Evolutionary conservation across 768 basidiomycete species (phyloP), one percentile per base, ranked within the genome.

Genomic region (Leccinellum luteum): DNA sequence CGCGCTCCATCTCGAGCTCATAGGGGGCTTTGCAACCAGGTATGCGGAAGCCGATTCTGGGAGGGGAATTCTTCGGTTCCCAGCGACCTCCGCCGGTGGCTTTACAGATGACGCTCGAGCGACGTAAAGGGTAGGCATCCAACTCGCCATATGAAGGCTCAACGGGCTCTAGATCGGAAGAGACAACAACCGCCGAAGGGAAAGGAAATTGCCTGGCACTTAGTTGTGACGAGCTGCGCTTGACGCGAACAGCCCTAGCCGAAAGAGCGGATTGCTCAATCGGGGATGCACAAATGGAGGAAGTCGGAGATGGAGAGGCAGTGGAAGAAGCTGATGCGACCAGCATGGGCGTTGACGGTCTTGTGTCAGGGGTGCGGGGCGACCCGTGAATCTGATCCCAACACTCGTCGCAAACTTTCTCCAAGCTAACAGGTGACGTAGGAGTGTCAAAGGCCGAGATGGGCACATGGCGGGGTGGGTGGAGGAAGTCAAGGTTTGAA

Each of bases 371-470:
- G 30, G 79, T 78, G 43, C 73, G 72, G 8, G 73, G 67, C 15
- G 77, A 71, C 51, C 87, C 88, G 58, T 89, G 81, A 35, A 92
- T 82, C 69, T 88, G 87, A 64, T 87, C 85, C 73, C 76, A 86
- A 66, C 90, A 92, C 60, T 85, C 87, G 57, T 89, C 85, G 64
- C 90, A 92, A 49, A 92, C 89, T 54, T 87, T 82, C n/a, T 76
- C 76, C 28, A 74, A 63, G 50, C 75, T 44, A 47, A 91, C 77
- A 3, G 85, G 87, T 1, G 87, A 85, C 3, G 64, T 67, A n/a
- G 86, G 82, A 4, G 83, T 81, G 51, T 81, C 82, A 69, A 78
- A 91, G 0, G 67, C 69, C 3, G 79, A 55, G 51, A 92, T 78
- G 3, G 88, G 80, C n/a, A 81, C 74, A 65, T 83, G 81, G 59